phyloP scores from a whole-genome alignment of 331 rosid genomes.

The Quercus tomentella region DNA sequence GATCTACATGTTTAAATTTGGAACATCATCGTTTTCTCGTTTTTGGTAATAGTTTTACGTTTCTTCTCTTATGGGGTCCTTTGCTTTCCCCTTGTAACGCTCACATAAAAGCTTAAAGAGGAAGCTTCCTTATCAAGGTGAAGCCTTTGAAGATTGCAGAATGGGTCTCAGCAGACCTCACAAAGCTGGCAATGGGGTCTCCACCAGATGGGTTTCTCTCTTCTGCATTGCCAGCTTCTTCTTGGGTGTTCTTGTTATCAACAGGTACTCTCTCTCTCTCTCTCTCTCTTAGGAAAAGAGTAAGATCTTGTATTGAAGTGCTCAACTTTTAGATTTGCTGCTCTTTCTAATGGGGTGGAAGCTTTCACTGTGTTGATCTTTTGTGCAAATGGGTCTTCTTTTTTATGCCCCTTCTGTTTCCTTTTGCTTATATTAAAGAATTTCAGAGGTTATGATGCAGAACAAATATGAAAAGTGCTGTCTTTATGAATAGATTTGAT shows the following conservation, averaged over 20 bases:
- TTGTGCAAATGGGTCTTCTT: constrained; percentile 1
- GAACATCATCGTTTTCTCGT: neutral
- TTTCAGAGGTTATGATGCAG: too few relatives aligned
- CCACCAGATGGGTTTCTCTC: constrained; percentile 54
- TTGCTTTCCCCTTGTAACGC: constrained; percentile 16
- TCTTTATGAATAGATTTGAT: neutral
- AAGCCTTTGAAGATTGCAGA: constrained; percentile 13
- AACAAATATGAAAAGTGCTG: neutral
- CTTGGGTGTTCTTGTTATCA: constrained; percentile 54
- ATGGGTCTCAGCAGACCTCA: constrained; percentile 59
- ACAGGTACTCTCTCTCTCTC: constrained; percentile 31
- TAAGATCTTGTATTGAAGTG: constrained; percentile 18
- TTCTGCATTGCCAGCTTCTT: constrained; percentile 59
- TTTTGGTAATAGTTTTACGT: neutral
- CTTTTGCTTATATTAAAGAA: neutral
- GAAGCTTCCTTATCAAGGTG: constrained; percentile 10
- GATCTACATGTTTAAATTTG: neutral
- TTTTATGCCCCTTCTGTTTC: neutral
- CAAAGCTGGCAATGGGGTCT: constrained; percentile 48
- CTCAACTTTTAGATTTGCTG: constrained; percentile 22
- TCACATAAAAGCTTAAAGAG: neutral
- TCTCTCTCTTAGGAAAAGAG: neutral
- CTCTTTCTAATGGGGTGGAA: constrained; percentile 5
- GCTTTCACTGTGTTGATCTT: neutral
- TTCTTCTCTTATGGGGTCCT: constrained; percentile 19